Evolutionary conservation across 176 grass and related monocot species (phyloP).

Genomic region (Panicum miliaceum): DNA sequence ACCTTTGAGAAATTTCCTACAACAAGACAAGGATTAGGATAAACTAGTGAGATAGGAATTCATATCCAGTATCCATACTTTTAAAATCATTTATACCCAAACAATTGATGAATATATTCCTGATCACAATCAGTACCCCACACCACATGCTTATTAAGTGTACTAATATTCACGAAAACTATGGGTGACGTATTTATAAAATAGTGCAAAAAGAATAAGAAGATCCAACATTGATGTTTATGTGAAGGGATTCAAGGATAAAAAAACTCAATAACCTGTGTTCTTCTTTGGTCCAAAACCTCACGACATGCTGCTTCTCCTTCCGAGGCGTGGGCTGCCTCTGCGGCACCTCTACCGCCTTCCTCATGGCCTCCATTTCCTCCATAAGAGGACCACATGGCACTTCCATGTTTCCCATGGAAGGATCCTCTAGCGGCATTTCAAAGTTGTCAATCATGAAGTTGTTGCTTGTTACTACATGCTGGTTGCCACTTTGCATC

Average conservation of each 20-base stretch:
- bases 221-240: not conserved
- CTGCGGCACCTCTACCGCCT: too few species aligned
- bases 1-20: constrained; percentile 23
- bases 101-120: not conserved
- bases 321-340: not conserved
- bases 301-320: not conserved
- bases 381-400: not conserved
- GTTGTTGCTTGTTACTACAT: not conserved
- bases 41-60: not conserved
- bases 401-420: not conserved
- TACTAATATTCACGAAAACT: not conserved
- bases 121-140: not conserved
- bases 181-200: too few species aligned
- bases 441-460: not conserved
- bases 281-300: constrained; percentile 23
- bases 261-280: constrained; percentile 28
- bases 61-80: not conserved
- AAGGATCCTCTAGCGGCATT: not conserved
- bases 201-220: not conserved
- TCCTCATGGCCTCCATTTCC: not conserved
- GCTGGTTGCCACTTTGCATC: not conserved
- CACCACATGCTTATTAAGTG: not conserved
- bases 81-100: not conserved
- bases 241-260: not conserved
- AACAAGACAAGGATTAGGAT: not conserved